phyloP scores from a whole-genome alignment of 805 yeast species.

The Candida krabiensis region DNA sequence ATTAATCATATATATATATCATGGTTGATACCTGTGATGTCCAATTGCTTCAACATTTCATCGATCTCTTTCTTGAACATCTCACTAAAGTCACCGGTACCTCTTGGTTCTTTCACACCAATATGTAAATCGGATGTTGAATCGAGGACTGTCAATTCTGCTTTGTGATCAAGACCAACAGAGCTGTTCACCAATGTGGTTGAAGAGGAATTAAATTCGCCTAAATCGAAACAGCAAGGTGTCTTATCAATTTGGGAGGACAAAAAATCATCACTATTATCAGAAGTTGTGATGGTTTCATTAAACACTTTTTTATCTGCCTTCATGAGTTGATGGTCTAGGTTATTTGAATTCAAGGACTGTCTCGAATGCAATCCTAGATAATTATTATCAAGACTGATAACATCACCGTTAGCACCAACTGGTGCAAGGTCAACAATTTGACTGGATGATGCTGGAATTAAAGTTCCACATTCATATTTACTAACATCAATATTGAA shows the following conservation, averaged over 20 bases:
- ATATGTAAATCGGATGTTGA: background rate
- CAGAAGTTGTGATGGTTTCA: slow-evolving; percentile 7
- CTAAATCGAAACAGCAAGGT: background rate
- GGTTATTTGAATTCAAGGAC: too few species aligned
- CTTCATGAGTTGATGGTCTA: background rate
- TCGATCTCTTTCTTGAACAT: slow-evolving; percentile 7
- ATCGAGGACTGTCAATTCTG: too few species aligned
- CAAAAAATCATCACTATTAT: background rate
- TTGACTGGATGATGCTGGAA: slow-evolving; percentile 57
- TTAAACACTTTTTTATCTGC: slow-evolving; percentile 8
- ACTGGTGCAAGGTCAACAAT: slow-evolving; percentile 47
- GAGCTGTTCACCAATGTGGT: slow-evolving; percentile 12
- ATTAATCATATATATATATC: slow-evolving; percentile 16
- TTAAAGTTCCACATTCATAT: slow-evolving; percentile 53
- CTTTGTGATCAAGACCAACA: background rate
- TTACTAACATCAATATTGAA: slow-evolving; percentile 27
- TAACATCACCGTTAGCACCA: slow-evolving; percentile 31
- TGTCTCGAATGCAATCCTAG: slow-evolving; percentile 49
- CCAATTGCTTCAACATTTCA: slow-evolving; percentile 14
- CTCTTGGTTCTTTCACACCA: background rate
- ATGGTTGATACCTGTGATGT: slow-evolving; percentile 18
- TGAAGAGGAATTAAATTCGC: slow-evolving; percentile 16
- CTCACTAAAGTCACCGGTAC: slow-evolving; percentile 1
- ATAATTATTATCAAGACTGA: slow-evolving; percentile 55
- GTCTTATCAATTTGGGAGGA: background rate